phyloP scores from a whole-genome alignment of 1,284 basidiomycete species.

The Heterobasidion irregulare region DNA sequence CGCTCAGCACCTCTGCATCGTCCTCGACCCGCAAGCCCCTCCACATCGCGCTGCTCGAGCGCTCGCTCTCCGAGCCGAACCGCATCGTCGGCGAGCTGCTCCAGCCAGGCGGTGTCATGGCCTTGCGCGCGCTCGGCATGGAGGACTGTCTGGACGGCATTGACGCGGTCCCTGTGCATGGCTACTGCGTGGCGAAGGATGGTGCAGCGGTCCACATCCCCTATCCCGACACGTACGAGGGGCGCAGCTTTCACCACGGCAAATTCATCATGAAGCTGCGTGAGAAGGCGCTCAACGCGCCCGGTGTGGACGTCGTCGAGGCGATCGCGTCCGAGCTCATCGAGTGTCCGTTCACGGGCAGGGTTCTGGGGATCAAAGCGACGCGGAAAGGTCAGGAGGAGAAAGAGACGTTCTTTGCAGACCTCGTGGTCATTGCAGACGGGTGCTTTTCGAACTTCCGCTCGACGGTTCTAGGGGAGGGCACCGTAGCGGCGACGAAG shows the following conservation, averaged over 20 bases:
- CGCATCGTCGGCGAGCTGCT: constrained; percentile 96
- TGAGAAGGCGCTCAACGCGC: constrained; percentile 50
- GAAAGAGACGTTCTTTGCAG: constrained; percentile 57
- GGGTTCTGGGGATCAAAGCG: constrained; percentile 57
- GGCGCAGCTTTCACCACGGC: constrained; percentile 94
- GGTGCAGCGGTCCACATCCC: constrained; percentile 76
- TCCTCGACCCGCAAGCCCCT: constrained; percentile 46
- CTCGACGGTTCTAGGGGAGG: constrained; percentile 41
- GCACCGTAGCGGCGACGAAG: constrained; percentile 45
- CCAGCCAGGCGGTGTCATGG: constrained; percentile 86
- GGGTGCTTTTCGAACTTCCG: constrained; percentile 92
- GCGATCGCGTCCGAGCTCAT: constrained; percentile 76
- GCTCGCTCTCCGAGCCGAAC: constrained; percentile 89
- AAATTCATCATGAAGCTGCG: constrained; percentile 81
- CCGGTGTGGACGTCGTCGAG: constrained; percentile 71
- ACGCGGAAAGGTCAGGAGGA: constrained; percentile 28
- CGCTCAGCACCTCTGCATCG: constrained; percentile 36
- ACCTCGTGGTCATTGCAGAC: constrained; percentile 86
- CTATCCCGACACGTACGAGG: constrained; percentile 68
- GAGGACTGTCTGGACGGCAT: constrained; percentile 75
- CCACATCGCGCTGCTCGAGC: constrained; percentile 78
- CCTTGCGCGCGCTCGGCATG: constrained; percentile 75
- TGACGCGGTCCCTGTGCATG: constrained; percentile 79
- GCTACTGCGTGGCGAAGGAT: constrained; percentile 80
- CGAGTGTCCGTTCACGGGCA: constrained; percentile 45